phyloP scores from a whole-genome alignment of 352 stramenopile genomes.

The Phytophthora constricta region DNA sequence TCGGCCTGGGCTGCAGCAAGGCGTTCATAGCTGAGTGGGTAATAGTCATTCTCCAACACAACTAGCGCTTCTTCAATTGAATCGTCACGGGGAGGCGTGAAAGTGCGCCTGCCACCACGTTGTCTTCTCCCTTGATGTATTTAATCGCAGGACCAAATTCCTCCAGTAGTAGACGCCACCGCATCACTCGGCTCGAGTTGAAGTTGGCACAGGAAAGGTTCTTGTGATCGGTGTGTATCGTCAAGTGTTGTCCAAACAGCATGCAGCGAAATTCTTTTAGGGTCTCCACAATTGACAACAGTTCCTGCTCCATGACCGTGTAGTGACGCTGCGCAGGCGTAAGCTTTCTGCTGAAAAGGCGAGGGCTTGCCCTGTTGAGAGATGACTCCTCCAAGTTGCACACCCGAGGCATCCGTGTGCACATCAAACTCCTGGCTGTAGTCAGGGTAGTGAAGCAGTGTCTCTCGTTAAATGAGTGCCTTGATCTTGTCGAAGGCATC shows the following conservation, averaged over 20 bases:
- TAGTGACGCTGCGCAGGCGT: conserved; percentile 8
- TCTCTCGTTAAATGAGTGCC: neutral
- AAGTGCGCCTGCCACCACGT: neutral
- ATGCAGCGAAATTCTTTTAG: conserved; percentile 1
- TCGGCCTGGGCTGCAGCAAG: neutral
- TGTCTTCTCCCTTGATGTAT: conserved; percentile 4
- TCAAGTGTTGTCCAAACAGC: conserved; percentile 9
- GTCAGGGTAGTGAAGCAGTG: conserved; percentile 8
- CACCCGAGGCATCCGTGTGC: conserved; percentile 6
- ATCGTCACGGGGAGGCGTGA: neutral
- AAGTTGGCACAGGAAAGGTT: conserved; percentile 13
- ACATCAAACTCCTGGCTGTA: conserved; percentile 5
- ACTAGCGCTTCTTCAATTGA: neutral
- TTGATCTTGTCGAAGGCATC: conserved; percentile 4
- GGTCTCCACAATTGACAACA: conserved; percentile 7
- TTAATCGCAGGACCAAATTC: conserved; percentile 8
- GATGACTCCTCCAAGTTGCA: conserved; percentile 7
- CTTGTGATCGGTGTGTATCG: conserved; percentile 11
- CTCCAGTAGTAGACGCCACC: conserved; percentile 6
- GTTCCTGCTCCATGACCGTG: conserved; percentile 12
- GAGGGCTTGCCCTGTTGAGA: conserved; percentile 5
- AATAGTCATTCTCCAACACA: conserved; percentile 1
- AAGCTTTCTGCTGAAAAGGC: conserved; percentile 9
- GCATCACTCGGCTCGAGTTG: neutral
- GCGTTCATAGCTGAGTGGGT: conserved; percentile 1